Evolutionary conservation across 345 rosid species (phyloP).

Genomic region (Stellera chamaejasme): DNA sequence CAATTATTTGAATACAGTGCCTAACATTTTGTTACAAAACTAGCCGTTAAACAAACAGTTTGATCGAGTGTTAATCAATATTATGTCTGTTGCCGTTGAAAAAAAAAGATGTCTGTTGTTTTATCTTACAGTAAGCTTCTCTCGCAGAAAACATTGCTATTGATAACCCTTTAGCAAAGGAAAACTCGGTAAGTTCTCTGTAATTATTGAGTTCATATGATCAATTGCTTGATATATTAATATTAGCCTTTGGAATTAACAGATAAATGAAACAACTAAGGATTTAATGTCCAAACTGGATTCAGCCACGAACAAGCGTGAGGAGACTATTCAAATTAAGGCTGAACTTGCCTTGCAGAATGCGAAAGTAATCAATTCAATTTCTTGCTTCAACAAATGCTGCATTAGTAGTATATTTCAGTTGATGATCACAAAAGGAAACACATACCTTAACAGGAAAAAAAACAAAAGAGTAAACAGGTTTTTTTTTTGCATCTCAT

Average conservation of each 20-base stretch:
- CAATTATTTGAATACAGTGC: not conserved
- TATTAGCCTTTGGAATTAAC: conserved; percentile 12
- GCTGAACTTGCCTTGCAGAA: conserved; percentile 32
- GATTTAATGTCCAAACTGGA: conserved; percentile 29
- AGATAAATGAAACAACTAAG: conserved; percentile 26
- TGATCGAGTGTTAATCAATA: not conserved
- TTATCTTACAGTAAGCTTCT: conserved; percentile 5
- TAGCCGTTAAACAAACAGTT: not conserved
- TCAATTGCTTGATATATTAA: conserved; percentile 2
- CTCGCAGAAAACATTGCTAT: conserved; percentile 19
- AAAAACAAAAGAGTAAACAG: no score
- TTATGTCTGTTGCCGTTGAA: not conserved
- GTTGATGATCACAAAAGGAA: no score
- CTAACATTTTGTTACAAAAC: not conserved
- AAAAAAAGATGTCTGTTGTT: not conserved
- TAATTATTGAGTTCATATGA: not conserved
- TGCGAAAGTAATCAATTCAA: conserved; percentile 32
- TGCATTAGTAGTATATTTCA: no score
- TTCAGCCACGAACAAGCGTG: conserved; percentile 44
- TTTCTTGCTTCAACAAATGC: not conserved
- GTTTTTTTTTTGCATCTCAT: no score
- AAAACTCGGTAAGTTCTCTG: conserved; percentile 18
- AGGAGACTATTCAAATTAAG: conserved; percentile 34
- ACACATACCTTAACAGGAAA: no score
- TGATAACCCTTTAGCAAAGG: conserved; percentile 3